phyloP scores from a whole-genome alignment of 73 alveolate species.

The Tetrahymena elliotti region DNA sequence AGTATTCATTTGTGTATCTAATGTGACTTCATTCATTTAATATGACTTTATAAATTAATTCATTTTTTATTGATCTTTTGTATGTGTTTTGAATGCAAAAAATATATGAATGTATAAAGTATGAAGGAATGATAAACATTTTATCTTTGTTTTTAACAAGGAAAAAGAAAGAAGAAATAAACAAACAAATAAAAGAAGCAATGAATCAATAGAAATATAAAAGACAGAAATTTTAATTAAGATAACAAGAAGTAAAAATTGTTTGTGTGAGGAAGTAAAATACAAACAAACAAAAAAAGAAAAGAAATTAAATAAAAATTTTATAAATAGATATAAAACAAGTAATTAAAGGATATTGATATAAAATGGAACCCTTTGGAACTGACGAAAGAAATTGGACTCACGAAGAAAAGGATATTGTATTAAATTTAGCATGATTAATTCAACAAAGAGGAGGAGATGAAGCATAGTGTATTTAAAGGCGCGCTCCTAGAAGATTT shows the following conservation, averaged over 20 bases:
- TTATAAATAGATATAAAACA: neutral
- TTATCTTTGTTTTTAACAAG: neutral
- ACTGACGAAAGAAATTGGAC: neutral
- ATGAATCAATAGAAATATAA: neutral
- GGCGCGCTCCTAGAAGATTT: neutral
- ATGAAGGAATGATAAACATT: neutral
- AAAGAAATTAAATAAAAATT: neutral
- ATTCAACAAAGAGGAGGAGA: neutral
- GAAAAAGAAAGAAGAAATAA: neutral
- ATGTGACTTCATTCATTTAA: too few species aligned
- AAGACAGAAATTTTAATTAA: neutral
- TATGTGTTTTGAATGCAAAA: neutral
- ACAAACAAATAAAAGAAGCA: neutral
- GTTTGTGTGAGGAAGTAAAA: neutral
- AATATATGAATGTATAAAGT: neutral
- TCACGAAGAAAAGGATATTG: neutral
- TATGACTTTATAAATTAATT: too few species aligned
- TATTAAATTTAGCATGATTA: neutral
- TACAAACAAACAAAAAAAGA: neutral
- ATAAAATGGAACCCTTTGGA: conserved; percentile 1
- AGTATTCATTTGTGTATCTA: too few species aligned
- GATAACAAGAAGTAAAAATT: neutral
- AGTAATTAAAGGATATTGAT: neutral
- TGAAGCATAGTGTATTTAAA: neutral
- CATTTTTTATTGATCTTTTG: neutral